Percentiles rank a stretch among this genome's conserved stretches.
Conservation (phyloP, 768 basidiomycete species). For the Boletales sp. region DNA sequence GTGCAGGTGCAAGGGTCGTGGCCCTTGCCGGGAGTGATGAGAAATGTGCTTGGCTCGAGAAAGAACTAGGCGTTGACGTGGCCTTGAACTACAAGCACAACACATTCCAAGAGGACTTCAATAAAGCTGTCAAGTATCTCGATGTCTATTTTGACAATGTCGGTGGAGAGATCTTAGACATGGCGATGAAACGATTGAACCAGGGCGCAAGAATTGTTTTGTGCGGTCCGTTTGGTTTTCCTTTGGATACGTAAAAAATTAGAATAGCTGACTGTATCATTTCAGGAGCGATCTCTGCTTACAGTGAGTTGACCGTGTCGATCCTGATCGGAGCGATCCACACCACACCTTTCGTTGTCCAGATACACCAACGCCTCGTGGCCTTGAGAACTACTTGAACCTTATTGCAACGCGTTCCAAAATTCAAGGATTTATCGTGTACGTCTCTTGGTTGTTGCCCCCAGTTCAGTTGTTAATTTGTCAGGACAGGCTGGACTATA, state of each 20-base stretch:
- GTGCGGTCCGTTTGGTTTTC: slow-evolving; percentile 57
- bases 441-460: slow-evolving; percentile 18
- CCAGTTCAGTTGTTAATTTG: background rate
- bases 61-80: slow-evolving; percentile 77
- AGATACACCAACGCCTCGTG: slow-evolving; percentile 61
- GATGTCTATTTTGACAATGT: slow-evolving; percentile 88
- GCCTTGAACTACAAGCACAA: slow-evolving; percentile 86
- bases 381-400: slow-evolving; percentile 61
- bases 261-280: slow-evolving; percentile 3
- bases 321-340: background rate
- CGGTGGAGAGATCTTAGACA: slow-evolving; percentile 76
- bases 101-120: slow-evolving; percentile 70
- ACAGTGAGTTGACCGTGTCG: slow-evolving; percentile 50
- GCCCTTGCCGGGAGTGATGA: slow-evolving; percentile 83
- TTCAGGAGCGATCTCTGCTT: slow-evolving; percentile 79
- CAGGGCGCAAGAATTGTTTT: slow-evolving; percentile 72
- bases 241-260: background rate
- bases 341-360: background rate
- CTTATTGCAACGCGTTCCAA: slow-evolving; percentile 76
- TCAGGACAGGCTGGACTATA: slow-evolving; percentile 67
- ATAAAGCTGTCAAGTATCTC: slow-evolving; percentile 63
- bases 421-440: slow-evolving; percentile 85
- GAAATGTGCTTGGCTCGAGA: slow-evolving; percentile 83
- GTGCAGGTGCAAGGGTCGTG: slow-evolving; percentile 74
- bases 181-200: slow-evolving; percentile 71